These are phyloP conservation scores for Schizosaccharomyces octosporus DNA, from an alignment of 805 yeast species.

Conservation along the genomic window DNA sequence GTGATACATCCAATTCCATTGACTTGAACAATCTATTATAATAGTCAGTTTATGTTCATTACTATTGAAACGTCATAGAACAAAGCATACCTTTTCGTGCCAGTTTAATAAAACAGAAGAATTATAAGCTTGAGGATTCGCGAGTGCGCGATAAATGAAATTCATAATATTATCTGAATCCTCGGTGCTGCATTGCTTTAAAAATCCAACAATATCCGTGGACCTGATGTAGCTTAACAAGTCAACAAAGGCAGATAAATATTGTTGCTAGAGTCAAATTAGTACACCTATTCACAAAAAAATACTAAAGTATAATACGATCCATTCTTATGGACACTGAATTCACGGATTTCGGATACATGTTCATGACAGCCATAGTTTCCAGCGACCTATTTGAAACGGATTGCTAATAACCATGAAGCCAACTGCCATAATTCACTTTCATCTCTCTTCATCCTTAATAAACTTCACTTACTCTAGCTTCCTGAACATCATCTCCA, in stretches of 20 bases:
- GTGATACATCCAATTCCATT: not conserved
- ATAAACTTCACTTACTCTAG: not conserved
- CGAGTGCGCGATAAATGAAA: slow-evolving; percentile 69
- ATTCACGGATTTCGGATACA: too few species aligned
- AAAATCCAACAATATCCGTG: slow-evolving; percentile 38
- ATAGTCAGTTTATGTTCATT: too few species aligned
- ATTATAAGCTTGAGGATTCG: slow-evolving; percentile 30
- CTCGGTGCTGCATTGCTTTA: slow-evolving; percentile 31
- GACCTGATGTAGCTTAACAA: slow-evolving; percentile 42
- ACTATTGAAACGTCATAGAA: not conserved
- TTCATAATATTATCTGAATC: slow-evolving; percentile 62
- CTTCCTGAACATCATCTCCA: not conserved
- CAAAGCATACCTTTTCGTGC: slow-evolving; percentile 41
- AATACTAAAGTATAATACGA: not conserved
- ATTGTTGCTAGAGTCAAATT: not conserved
- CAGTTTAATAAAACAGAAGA: slow-evolving; percentile 56
- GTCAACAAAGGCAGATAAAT: slow-evolving; percentile 23
- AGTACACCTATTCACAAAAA: not conserved
- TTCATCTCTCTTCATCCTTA: not conserved
- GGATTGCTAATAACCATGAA: not conserved
- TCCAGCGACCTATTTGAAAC: too few species aligned
- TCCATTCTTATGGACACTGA: too few species aligned
- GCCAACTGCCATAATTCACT: not conserved
- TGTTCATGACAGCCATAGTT: too few species aligned
- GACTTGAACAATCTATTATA: not conserved